These are phyloP conservation scores for Nissolia schottii DNA, from an alignment of 306 rosid genomes.

Conservation along the genomic window DNA sequence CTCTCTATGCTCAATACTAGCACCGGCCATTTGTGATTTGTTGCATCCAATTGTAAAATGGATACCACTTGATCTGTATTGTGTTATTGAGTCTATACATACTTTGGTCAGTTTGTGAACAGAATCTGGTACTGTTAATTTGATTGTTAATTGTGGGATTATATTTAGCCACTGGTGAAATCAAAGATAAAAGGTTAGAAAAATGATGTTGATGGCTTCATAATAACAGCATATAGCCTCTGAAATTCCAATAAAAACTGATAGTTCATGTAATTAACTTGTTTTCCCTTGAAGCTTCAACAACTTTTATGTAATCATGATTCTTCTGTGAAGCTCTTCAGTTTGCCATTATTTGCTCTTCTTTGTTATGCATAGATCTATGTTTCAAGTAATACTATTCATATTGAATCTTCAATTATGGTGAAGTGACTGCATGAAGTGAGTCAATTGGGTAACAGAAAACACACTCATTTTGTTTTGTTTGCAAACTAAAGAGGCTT, in stretches of 20 bases:
- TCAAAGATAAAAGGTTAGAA: background rate
- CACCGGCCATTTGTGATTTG: background rate
- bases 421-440: background rate
- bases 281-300: background rate
- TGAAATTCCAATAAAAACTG: background rate
- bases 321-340: background rate
- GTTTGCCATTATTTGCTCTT: background rate
- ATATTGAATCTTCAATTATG: background rate
- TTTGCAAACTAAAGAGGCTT: background rate
- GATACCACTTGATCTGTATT: background rate
- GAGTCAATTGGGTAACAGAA: background rate
- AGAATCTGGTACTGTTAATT: background rate
- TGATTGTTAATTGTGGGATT: background rate
- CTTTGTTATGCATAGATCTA: background rate
- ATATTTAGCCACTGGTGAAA: background rate
- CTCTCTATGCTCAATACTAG: constrained; percentile 49
- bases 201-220: background rate
- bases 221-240: background rate
- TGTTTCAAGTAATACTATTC: background rate
- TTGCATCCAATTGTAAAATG: background rate
- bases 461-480: background rate
- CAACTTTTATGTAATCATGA: background rate
- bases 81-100: background rate
- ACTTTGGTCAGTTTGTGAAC: background rate
- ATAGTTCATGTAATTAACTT: background rate